phyloP scores from a whole-genome alignment of 2,329 filamentous ascomycete genomes.

The Curvularia lunata region DNA sequence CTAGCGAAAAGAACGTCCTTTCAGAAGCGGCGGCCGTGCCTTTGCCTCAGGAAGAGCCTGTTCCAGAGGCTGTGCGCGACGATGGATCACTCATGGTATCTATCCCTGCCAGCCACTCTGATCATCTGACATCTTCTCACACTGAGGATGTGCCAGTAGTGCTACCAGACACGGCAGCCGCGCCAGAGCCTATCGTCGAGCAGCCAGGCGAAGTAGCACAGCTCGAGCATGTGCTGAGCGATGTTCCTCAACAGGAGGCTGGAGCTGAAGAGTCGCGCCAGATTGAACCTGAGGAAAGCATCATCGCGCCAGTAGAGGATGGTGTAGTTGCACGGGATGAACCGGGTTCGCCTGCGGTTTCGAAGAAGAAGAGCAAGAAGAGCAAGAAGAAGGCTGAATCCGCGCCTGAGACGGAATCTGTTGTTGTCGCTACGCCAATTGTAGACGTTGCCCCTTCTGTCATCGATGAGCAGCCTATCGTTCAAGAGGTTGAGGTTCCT shows the following conservation, averaged over 20 bases:
- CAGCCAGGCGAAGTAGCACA: not conserved
- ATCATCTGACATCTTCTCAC: conserved; percentile 14
- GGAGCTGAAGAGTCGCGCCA: conserved; percentile 3
- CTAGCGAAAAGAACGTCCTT: not conserved
- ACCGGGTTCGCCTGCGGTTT: conserved; percentile 9
- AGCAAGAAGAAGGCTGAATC: conserved; percentile 34
- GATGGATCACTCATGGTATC: conserved; percentile 7
- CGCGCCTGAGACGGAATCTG: conserved; percentile 10
- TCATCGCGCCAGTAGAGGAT: conserved; percentile 18
- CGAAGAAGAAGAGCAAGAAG: conserved; percentile 37
- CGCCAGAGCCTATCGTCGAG: conserved; percentile 1
- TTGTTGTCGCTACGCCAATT: not conserved
- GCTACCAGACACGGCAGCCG: not conserved
- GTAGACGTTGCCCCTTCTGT: not conserved
- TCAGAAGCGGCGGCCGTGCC: not conserved
- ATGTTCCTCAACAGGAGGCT: conserved; percentile 2
- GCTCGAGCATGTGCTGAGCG: not conserved
- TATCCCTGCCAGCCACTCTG: conserved; percentile 27
- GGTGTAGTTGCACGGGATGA: conserved; percentile 14
- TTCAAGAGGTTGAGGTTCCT: too few relatives aligned
- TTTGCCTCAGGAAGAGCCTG: conserved; percentile 6
- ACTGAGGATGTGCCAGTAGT: conserved; percentile 8
- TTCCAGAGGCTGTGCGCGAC: conserved; percentile 5
- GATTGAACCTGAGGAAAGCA: conserved; percentile 10
- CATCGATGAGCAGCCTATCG: too few relatives aligned